Percentiles rank a stretch among this genome's conserved stretches.
phyloP scores from a whole-genome alignment of 805 yeast species.

The Lipomyces oligophaga region DNA sequence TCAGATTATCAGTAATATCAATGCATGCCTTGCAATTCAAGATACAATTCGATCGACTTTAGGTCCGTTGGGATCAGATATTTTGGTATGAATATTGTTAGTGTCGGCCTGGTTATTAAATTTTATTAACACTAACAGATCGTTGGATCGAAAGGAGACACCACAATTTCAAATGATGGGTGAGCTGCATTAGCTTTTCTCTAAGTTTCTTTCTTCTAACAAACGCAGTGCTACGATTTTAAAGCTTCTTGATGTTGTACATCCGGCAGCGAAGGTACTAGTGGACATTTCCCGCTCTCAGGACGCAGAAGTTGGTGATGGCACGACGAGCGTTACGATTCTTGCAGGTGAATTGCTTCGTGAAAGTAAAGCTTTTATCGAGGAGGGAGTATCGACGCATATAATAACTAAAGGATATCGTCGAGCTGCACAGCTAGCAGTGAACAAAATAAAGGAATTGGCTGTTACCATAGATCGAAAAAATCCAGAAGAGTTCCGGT shows the following conservation, averaged over 20 bases:
- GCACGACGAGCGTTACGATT: constrained; percentile 94
- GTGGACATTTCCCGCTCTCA: constrained; percentile 95
- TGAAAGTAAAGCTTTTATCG: constrained; percentile 85
- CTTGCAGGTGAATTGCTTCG: constrained; percentile 85
- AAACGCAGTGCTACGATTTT: constrained; percentile 76
- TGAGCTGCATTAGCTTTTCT: constrained; percentile 3
- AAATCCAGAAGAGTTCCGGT: constrained; percentile 58
- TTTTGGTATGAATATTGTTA: constrained; percentile 42
- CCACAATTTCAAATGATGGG: constrained; percentile 94
- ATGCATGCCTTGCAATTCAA: constrained; percentile 95
- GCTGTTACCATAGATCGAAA: constrained; percentile 63
- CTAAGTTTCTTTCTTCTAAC: neutral
- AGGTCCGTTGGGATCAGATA: constrained; percentile 97
- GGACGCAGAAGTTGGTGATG: constrained; percentile 98
- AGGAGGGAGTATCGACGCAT: constrained; percentile 93
- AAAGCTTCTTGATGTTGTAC: constrained; percentile 88
- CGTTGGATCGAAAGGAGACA: constrained; percentile 75
- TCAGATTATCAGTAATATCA: constrained; percentile 89
- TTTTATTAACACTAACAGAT: constrained; percentile 38
- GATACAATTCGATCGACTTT: constrained; percentile 91
- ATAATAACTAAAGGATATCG: constrained; percentile 83
- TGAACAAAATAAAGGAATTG: constrained; percentile 65
- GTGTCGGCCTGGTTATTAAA: neutral
- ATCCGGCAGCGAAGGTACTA: constrained; percentile 94
- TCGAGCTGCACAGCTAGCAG: constrained; percentile 74